Conservation (phyloP, 2,329 filamentous ascomycete species). For the Fusarium proliferatum region DNA sequence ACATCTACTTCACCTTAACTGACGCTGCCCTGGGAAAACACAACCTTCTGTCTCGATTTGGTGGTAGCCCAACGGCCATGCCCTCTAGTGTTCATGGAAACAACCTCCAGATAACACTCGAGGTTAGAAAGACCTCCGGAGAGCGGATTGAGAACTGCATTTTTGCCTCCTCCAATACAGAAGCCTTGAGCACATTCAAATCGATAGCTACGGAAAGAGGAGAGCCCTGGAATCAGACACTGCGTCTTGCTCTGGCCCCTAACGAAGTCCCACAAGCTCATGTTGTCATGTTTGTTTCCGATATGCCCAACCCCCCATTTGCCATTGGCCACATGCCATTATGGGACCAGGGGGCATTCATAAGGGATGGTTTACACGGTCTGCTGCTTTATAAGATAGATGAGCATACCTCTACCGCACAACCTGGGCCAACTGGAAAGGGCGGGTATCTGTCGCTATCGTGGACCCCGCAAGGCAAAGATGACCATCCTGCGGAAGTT, state of each 20-base stretch:
- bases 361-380: constrained; percentile 84
- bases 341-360: constrained; percentile 92
- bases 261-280: constrained; percentile 86
- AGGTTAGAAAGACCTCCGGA: constrained; percentile 83
- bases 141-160: constrained; percentile 90
- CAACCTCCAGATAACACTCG: constrained; percentile 88
- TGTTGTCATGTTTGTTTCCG: constrained; percentile 88
- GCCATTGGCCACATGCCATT: constrained; percentile 92
- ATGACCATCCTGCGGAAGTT: constrained; percentile 77
- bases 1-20: constrained; percentile 91
- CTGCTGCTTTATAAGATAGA: constrained; percentile 91
- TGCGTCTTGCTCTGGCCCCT: constrained; percentile 82
- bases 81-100: constrained; percentile 70
- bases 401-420: constrained; percentile 81
- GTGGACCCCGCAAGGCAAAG: constrained; percentile 77
- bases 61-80: constrained; percentile 79
- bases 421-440: constrained; percentile 72
- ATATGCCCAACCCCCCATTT: constrained; percentile 88
- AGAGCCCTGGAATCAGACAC: constrained; percentile 87
- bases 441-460: constrained; percentile 89
- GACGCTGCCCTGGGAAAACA: constrained; percentile 84
- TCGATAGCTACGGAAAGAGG: constrained; percentile 84
- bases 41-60: constrained; percentile 72
- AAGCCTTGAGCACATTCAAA: constrained; percentile 85
- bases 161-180: constrained; percentile 83